Evolutionary conservation across 768 basidiomycete species (phyloP), one percentile per base, ranked within the genome.

Genomic region (Exsudoporus frostii): DNA sequence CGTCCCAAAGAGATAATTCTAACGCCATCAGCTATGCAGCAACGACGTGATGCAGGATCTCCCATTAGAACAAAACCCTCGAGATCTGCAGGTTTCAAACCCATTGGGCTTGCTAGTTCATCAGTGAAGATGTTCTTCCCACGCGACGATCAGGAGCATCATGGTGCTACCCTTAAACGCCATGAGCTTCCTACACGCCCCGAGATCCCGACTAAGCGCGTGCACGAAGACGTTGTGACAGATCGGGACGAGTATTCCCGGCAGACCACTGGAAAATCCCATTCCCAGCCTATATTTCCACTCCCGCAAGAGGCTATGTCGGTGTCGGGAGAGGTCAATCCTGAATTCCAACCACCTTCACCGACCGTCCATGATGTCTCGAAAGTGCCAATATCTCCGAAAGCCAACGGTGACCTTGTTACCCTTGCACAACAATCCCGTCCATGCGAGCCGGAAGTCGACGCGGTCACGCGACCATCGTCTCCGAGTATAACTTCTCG

Each of bases 111-210:
- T 56, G 53, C 71, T 50, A 73, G 61, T 32, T 79, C 84, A 17
- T 71, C 80, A 1, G 74, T 94, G 43, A 87, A 85, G 66, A 79
- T 77, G 61, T 93, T 93, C 71, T 94, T 94, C 65, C 90, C 91
- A 20, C 82, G 79, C 1, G 90, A 92, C 45, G 90, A 92, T 19
- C 88, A 89, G 33, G 76, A 81, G 58, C 75, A 77, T 30, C 61
- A 64, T 48, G 66, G 65, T 29, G 54, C 68, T 39, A 43, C 56
- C 54, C 51, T 30, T 42, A 52, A 53, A 48, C 60, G 22, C 45
- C 55, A 61, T 7, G 64, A 51, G 7, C 50, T 51, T 46, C 56
- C 61, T 29, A 19, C 37, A 30, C 62, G 62, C 32, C 57, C 64
- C 7, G 70, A 61, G 41, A 27, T 70, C 10, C 70, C 70, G 29